Evolutionary conservation across 352 stramenopile species (phyloP).

Genomic region (Hyphochytrium catenoides): DNA sequence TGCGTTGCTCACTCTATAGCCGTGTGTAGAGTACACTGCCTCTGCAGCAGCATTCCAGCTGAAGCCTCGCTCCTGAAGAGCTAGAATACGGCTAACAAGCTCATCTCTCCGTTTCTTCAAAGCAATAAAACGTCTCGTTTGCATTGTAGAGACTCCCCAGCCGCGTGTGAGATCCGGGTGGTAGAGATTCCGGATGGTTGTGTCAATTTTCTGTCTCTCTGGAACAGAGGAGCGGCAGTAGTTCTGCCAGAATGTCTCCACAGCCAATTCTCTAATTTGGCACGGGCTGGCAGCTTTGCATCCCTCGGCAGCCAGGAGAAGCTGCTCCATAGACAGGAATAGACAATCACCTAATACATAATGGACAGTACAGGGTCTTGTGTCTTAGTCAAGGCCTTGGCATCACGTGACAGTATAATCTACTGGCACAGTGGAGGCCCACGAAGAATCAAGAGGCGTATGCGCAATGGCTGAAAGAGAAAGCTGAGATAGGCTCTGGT

Average conservation of each 20-base stretch:
- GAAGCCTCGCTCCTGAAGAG: conserved; percentile 44
- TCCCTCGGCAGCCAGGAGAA: conserved; percentile 53
- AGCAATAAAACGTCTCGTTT: conserved; percentile 47
- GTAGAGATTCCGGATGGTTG: conserved; percentile 56
- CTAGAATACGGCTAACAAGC: conserved; percentile 39
- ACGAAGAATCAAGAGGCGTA: too few relatives aligned
- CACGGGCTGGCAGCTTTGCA: conserved; percentile 37
- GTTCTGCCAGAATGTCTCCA: conserved; percentile 43
- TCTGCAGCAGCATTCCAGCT: conserved; percentile 44
- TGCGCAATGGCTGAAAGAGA: too few relatives aligned
- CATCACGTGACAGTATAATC: too few relatives aligned
- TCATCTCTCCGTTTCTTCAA: conserved; percentile 31
- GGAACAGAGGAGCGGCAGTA: conserved; percentile 25
- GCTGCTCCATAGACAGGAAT: conserved; percentile 59
- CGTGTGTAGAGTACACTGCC: conserved; percentile 37
- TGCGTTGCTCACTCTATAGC: conserved; percentile 34
- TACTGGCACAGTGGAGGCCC: too few relatives aligned
- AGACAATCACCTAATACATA: conserved; percentile 63
- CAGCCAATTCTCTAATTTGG: conserved; percentile 34
- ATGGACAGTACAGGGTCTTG: too few relatives aligned
- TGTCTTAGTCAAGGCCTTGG: too few relatives aligned
- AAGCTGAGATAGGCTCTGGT: too few relatives aligned
- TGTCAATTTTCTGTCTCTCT: conserved; percentile 46
- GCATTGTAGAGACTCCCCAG: conserved; percentile 50
- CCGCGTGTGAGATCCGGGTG: conserved; percentile 44